Base-by-base conservation (phyloP, 371 early-diverging fungal genomes). In the Batkoa obscura region DNA sequence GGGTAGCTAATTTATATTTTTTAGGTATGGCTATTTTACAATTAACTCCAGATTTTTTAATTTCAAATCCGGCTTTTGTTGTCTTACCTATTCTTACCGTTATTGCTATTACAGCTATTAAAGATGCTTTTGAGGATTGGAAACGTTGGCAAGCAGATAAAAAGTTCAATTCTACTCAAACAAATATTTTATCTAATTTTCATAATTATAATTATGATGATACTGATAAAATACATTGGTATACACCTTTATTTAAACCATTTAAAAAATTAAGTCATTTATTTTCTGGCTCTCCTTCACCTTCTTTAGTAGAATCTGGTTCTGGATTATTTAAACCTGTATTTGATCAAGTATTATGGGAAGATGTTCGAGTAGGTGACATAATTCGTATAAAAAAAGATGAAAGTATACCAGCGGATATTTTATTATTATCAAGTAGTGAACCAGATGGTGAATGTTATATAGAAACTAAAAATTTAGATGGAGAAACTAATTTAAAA, bases 1-100 rank as follows among this genome's bases (percentile, higher is more conserved):
- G 87, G 34, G 80, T 88, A 35, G 94, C 94, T 66, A 99, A 99
- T 69, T 69, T 98, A 57, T 99, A 95, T 72, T 99, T 99, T 66
- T 69, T 94, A 51, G 73, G 80, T 55, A 76, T 96, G 71, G 90
- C 95, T 39, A 82, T 94, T 43, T 71, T 99, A 41, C 93, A 97
- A 64, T 60, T 82, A 39, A 72, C 89, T 35, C 85, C 87, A 15
- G 66, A 75, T 42, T 91, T 93, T 67, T 76, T 75, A 17, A 76
- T 83, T 52, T 83, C 81, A 37, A 69, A 68, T 31, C 81, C 68
- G 54, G 69, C 75, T 43, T 66, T 98, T 48, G 87, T 94, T 0
- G 74, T 88, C 0, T 71, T 92, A 2, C 98, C 99, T 1, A 80
- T 99, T 57, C 65, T 82, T 43, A 70, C 85, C 17, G 94, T 98